These are phyloP conservation scores for Trametes cinnabarina DNA, from an alignment of 768 basidiomycete species.

Conservation along the genomic window DNA sequence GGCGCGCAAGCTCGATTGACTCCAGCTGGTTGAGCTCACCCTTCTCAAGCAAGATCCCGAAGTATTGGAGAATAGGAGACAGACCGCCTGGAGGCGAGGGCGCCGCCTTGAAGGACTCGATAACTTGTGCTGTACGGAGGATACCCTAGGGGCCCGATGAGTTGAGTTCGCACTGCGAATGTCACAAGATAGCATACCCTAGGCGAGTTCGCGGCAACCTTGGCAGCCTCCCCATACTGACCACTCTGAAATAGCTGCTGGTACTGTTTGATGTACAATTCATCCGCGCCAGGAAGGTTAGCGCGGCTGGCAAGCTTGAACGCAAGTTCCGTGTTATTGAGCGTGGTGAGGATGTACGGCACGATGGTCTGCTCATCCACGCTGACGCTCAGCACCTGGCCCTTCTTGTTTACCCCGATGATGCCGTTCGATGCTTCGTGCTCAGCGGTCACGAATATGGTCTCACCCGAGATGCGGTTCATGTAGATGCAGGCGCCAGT, in stretches of 20 bases:
- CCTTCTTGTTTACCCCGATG: conserved; percentile 99
- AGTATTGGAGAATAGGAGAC: conserved; percentile 96
- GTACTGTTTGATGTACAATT: conserved; percentile 93
- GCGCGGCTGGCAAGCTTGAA: conserved; percentile 97
- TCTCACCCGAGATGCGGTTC: conserved; percentile 99
- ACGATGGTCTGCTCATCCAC: conserved; percentile 96
- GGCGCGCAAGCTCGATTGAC: conserved; percentile 91
- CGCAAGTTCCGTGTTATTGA: conserved; percentile 97
- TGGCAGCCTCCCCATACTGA: conserved; percentile 92
- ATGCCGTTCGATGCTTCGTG: conserved; percentile 94
- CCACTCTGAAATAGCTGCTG: conserved; percentile 86
- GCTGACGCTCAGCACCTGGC: conserved; percentile 94
- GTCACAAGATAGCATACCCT: conserved; percentile 44
- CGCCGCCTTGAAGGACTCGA: conserved; percentile 95
- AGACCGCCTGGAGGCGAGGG: conserved; percentile 88
- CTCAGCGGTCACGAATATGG: conserved; percentile 97
- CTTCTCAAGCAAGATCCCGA: conserved; percentile 97
- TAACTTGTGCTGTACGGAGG: conserved; percentile 89
- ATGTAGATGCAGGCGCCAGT: conserved; percentile 97
- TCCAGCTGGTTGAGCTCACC: conserved; percentile 97
- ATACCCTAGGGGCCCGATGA: conserved; percentile 69
- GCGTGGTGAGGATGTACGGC: conserved; percentile 88
- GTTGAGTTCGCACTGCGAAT: background rate
- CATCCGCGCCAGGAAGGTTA: conserved; percentile 95
- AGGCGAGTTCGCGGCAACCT: conserved; percentile 96